Base-by-base conservation (phyloP, 1,284 basidiomycete genomes). In the Ceratobasidium sp. region DNA sequence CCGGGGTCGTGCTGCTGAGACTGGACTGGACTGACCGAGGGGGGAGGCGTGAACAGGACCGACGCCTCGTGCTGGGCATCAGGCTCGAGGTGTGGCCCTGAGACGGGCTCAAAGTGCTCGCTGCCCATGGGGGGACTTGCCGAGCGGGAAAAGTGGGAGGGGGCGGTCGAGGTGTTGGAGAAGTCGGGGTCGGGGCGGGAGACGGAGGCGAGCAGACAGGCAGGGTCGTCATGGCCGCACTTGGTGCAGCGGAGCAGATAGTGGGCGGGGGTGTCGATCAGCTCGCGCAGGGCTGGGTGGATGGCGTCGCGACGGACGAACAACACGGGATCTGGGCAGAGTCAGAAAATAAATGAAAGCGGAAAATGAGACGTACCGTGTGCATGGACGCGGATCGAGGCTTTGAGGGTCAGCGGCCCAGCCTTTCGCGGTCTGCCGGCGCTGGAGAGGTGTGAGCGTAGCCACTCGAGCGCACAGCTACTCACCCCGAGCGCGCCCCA, bases 401-500 rank as follows among this genome's bases (percentile, higher is more conserved):
- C 66, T 54, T 71, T 71, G 66, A 71, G 66, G 1, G 66, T 71
- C 24, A 71, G 54, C 19, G 66, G 66, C 34, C 66, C 66, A 27
- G 66, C 41, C 66, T 71, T 71, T 4, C 66, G 53, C 9, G 66
- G 66, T 4, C 66, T 53, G 43, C 66, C 66, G 54, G 66, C 66
- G 27, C 66, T 53, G 58, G 31, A 11, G 53, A 31, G 11, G 19
- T 14, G 27, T 54, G 2, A 54, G 53, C 27, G 53, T 8, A 24
- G 27, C 27, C 8, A 22, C 8, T 7, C 11, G 24, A 2, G 4
- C 6, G 2, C 4, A 29, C 6, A 31, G 29, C 53, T 3, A 54
- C 49, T n/a, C 27, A 54, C 53, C 53, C 53, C 49, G 51, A 58
- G 37, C 66, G 66, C 46, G 66, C 66, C 22, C 66, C 66, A 9